Evolutionary conservation across 164 flowering plant genomes (phyloP), one percentile per base, ranked within the genome.

Genomic region (Aristolochia contorta): DNA sequence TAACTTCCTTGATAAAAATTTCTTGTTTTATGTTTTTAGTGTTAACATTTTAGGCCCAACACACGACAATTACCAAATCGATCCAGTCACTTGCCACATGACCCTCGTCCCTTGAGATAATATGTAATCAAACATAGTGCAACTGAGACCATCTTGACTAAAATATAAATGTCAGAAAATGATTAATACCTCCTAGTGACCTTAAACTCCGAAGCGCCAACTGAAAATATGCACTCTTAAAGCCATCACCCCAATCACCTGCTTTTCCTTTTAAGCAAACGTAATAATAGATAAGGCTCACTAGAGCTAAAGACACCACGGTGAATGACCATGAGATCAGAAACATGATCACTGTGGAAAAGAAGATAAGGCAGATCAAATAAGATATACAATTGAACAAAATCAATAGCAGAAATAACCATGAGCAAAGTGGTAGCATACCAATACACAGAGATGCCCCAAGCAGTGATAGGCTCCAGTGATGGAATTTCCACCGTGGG

Each of bases 211-310:
- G 91, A 47, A 94, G 91, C 19, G 99, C 99, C 56, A 94, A 79
- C 52, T 91, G 99, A 78, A 94, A 94, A 72, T 94, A 94, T 45
- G 99, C 99, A 83, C 99, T 94, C 72, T 94, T 94, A 78, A 94
- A 88, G 58, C 99, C 99, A 73, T 94, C 99, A 20, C 99, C 99
- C 99, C 99, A 94, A 69, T 94, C 97, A 53, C 99, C 99, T 66
- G 99, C 99, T 73, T 94, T 94, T 57, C 99, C 99, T 75, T 89
- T 88, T 59, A 94, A 53, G 78, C 96, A 71, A 63, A 94, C 99
- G 65, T 94, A 94, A 68, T 94, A 85, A 78, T 94, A 94, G 65
- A 94, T 91, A 57, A 94, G 93, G 68, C 90, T 82, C 45, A 87
- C 99, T 63, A 94, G 95, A 66, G 96, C 96, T 53, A 94, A 80